A percentile compares a stretch with the other conserved stretches of the same genome.
phyloP scores from a whole-genome alignment of 345 rosid species.

The Ceriops tagal region DNA sequence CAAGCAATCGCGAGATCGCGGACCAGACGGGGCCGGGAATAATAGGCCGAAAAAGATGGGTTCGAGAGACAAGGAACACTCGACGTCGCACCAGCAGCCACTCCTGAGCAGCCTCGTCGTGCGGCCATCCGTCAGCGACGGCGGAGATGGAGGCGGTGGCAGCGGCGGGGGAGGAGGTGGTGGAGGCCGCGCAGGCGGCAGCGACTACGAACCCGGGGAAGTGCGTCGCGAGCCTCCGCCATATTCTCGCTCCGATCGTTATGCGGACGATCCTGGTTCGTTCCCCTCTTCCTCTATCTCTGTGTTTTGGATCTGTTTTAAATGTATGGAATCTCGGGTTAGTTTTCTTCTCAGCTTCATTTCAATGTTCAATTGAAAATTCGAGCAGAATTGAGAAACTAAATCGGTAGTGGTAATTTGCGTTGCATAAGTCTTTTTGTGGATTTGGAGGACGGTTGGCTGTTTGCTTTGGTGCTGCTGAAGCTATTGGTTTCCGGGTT shows the following conservation, averaged over 20 bases:
- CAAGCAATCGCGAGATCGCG: neutral
- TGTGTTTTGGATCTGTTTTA: no score
- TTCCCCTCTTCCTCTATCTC: neutral
- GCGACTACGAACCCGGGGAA: conserved; percentile 69
- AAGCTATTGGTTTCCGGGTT: no score
- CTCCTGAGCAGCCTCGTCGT: conserved; percentile 86
- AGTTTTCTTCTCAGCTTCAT: no score
- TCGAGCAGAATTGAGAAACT: no score
- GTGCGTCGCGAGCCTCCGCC: conserved; percentile 57
- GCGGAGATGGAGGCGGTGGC: conserved; percentile 33
- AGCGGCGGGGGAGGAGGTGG: conserved; percentile 7
- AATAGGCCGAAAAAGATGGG: conserved; percentile 45
- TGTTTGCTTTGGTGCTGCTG: no score
- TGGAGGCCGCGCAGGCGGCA: conserved; percentile 35
- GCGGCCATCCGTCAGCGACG: conserved; percentile 58
- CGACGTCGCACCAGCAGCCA: conserved; percentile 63
- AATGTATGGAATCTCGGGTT: no score
- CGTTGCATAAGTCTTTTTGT: no score
- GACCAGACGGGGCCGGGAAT: neutral
- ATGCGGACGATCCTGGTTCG: conserved; percentile 64
- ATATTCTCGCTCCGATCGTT: conserved; percentile 56
- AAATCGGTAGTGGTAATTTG: no score
- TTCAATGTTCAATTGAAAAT: no score
- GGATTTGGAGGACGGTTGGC: no score
- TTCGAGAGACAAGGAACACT: conserved; percentile 61